These are phyloP conservation scores for Aspergillus chevalieri DNA, from an alignment of 2,329 filamentous ascomycete species.

Conservation along the genomic window DNA sequence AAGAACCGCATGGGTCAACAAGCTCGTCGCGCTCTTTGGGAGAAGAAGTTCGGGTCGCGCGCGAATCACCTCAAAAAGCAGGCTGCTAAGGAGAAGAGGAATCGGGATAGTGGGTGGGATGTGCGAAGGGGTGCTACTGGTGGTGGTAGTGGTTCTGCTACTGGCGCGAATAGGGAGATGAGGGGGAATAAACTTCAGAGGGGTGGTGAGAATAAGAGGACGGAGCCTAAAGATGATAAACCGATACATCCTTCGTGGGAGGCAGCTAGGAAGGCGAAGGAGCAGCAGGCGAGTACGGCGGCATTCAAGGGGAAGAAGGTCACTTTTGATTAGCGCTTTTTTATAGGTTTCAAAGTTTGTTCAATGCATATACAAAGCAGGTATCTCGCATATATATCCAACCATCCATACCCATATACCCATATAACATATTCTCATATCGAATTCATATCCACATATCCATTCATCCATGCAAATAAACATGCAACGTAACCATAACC, in stretches of 20 bases:
- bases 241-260: constrained; percentile 60
- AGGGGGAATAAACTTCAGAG: constrained; percentile 5
- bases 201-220: constrained; percentile 7
- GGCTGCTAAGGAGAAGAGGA: constrained; percentile 24
- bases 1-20: constrained; percentile 60
- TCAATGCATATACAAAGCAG: background rate
- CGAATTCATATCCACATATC: background rate
- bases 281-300: constrained; percentile 37
- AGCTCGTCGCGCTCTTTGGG: constrained; percentile 55
- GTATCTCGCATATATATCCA: no score
- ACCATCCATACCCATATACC: background rate
- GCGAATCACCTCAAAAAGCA: constrained; percentile 54
- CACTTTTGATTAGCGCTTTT: constrained; percentile 48
- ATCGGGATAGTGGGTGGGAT: constrained; percentile 54
- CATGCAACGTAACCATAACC: background rate
- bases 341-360: background rate
- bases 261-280: constrained; percentile 56
- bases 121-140: constrained; percentile 49
- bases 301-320: constrained; percentile 58
- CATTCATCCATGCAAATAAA: background rate
- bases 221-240: constrained; percentile 44
- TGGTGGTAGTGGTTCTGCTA: constrained; percentile 16
- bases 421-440: background rate
- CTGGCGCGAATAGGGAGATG: constrained; percentile 15
- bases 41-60: constrained; percentile 54